Conservation (phyloP, 1,284 basidiomycete genomes). For the Cryptococcus sp. region DNA sequence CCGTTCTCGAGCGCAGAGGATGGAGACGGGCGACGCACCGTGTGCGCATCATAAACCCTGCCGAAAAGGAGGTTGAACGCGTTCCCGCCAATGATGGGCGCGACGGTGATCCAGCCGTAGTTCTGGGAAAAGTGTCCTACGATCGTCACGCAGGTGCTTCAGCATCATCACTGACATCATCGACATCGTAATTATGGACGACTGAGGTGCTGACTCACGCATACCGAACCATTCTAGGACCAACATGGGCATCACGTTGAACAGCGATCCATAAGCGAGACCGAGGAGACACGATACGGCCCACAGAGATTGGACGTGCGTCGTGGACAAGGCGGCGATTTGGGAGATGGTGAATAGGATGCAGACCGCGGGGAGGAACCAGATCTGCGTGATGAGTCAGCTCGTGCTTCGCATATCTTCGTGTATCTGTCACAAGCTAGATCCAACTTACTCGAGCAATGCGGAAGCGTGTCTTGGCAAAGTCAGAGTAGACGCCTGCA, state of each 20-base stretch:
- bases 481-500: conserved; percentile 72
- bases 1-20: neutral
- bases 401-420: too few relatives aligned
- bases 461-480: conserved; percentile 62
- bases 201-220: conserved; percentile 54
- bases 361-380: conserved; percentile 69
- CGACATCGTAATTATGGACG: conserved; percentile 8
- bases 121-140: conserved; percentile 64
- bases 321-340: conserved; percentile 62
- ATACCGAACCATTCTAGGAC: conserved; percentile 86
- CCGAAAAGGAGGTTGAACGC: conserved; percentile 83
- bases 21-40: conserved; percentile 33
- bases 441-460: conserved; percentile 60
- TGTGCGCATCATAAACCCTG: conserved; percentile 72
- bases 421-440: neutral
- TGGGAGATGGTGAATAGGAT: conserved; percentile 71
- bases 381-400: conserved; percentile 51
- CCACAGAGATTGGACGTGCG: conserved; percentile 68
- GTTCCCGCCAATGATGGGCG: conserved; percentile 79
- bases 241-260: conserved; percentile 74
- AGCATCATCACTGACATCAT: neutral
- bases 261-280: conserved; percentile 74
- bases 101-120: conserved; percentile 76
- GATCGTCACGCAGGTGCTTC: neutral
- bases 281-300: conserved; percentile 72